Evolutionary conservation across 139 green algal species (phyloP).

Genomic region (Nannochloris sp.): DNA sequence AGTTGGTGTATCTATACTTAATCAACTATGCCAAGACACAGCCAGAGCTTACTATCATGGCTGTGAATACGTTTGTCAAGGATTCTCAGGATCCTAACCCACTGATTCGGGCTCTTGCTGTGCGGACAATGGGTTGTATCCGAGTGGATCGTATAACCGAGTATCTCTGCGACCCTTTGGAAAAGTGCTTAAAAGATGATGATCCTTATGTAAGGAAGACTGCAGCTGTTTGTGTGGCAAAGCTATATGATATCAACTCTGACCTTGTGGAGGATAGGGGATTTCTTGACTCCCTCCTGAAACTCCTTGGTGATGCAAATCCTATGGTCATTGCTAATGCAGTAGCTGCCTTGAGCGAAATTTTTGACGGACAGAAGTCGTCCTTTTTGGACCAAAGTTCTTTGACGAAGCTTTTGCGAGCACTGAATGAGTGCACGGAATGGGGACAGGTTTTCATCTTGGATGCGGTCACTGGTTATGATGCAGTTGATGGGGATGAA

Average conservation of each 20-base stretch:
- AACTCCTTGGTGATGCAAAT: slow-evolving; percentile 91
- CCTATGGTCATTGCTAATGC: slow-evolving; percentile 99
- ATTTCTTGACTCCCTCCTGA: slow-evolving; percentile 90
- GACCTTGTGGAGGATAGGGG: slow-evolving; percentile 93
- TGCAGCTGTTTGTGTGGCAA: slow-evolving; percentile 94
- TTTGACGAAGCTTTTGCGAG: slow-evolving; percentile 90
- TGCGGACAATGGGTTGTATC: slow-evolving; percentile 99
- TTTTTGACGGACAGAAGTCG: slow-evolving; percentile 64
- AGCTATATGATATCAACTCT: slow-evolving; percentile 94
- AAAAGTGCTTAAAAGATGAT: slow-evolving; percentile 69
- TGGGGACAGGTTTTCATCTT: slow-evolving; percentile 99
- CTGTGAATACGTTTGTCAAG: slow-evolving; percentile 99
- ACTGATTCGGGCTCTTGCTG: slow-evolving; percentile 90
- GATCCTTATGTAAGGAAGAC: slow-evolving; percentile 99
- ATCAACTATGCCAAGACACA: slow-evolving; percentile 99
- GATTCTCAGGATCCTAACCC: slow-evolving; percentile 97
- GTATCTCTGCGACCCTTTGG: slow-evolving; percentile 96
- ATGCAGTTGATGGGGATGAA: slow-evolving; percentile 50
- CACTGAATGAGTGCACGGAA: slow-evolving; percentile 98
- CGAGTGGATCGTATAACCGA: slow-evolving; percentile 98
- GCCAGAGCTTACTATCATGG: slow-evolving; percentile 97
- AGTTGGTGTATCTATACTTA: slow-evolving; percentile 99
- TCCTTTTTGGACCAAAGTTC: slow-evolving; percentile 65
- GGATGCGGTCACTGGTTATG: slow-evolving; percentile 76
- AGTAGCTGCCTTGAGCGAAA: slow-evolving; percentile 89